Conservation (phyloP, 2,329 filamentous ascomycete species). For the Teratosphaeria epicoccoides region DNA sequence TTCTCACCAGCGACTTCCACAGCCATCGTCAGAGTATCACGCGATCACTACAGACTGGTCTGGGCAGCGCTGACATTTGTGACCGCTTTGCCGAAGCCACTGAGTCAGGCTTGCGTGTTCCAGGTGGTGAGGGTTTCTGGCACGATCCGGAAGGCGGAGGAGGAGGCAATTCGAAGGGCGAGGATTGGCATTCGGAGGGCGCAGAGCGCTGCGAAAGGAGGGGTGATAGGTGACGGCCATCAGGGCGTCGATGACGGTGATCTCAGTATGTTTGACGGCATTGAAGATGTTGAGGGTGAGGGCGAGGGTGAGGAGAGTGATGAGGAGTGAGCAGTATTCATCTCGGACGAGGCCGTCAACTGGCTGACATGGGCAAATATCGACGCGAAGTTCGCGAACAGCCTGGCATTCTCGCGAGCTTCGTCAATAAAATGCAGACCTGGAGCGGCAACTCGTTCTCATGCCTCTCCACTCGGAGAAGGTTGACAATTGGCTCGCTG, state of each 20-base stretch:
- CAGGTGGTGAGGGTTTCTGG: conserved; percentile 80
- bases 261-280: conserved; percentile 35
- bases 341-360: too few relatives aligned
- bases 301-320: conserved; percentile 29
- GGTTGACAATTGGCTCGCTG: too few relatives aligned
- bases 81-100: conserved; percentile 52
- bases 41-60: conserved; percentile 72
- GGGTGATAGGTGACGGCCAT: conserved; percentile 18
- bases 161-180: conserved; percentile 74
- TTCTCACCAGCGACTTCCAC: conserved; percentile 86
- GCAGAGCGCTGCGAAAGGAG: conserved; percentile 38
- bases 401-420: too few relatives aligned
- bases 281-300: conserved; percentile 35
- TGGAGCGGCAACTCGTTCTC: too few relatives aligned
- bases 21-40: conserved; percentile 75
- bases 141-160: conserved; percentile 84
- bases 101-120: conserved; percentile 60
- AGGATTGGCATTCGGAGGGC: conserved; percentile 60
- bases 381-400: too few relatives aligned
- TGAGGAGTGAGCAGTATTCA: conserved; percentile 2
- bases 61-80: conserved; percentile 85
- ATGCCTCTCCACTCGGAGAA: too few relatives aligned
- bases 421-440: too few relatives aligned
- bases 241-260: conserved; percentile 28
- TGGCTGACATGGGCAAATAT: too few relatives aligned